Conservation (phyloP, 2,329 filamentous ascomycete species). For the Claviceps capensis region DNA sequence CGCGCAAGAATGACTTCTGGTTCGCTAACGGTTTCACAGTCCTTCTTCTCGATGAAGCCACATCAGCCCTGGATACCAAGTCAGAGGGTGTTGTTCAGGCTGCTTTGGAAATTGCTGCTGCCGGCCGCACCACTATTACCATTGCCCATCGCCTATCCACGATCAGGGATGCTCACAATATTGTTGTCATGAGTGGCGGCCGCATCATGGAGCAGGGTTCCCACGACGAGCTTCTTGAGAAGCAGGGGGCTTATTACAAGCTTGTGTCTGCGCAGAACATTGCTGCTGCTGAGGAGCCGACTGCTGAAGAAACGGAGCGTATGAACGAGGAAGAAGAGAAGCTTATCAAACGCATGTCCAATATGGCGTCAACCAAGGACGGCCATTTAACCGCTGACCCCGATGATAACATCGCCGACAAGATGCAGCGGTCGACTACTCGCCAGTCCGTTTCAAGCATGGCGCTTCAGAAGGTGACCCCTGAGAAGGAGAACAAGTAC, state of each 20-base stretch:
- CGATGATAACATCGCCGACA: slow-evolving; percentile 46
- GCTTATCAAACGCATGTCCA: slow-evolving; percentile 28
- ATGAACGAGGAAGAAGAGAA: slow-evolving; percentile 36
- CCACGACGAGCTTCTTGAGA: slow-evolving; percentile 64
- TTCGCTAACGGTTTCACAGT: slow-evolving; percentile 29
- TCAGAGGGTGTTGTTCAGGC: slow-evolving; percentile 91
- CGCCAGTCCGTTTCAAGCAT: slow-evolving; percentile 55
- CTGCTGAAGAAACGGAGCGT: slow-evolving; percentile 35
- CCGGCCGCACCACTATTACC: slow-evolving; percentile 84
- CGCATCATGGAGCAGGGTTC: slow-evolving; percentile 86
- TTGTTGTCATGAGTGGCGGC: slow-evolving; percentile 80
- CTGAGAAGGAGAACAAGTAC: slow-evolving; percentile 44
- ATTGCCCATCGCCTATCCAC: slow-evolving; percentile 94
- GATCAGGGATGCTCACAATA: slow-evolving; percentile 88
- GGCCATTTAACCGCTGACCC: slow-evolving; percentile 37
- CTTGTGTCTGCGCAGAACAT: slow-evolving; percentile 85
- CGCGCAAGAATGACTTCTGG: not conserved
- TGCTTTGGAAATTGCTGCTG: slow-evolving; percentile 72
- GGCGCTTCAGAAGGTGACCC: slow-evolving; percentile 43
- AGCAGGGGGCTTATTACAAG: slow-evolving; percentile 61
- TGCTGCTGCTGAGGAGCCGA: slow-evolving; percentile 41
- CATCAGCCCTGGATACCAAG: slow-evolving; percentile 84
- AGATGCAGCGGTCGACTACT: slow-evolving; percentile 41
- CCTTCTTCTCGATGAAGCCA: slow-evolving; percentile 87
- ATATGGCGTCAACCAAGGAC: slow-evolving; percentile 25